A percentile compares a stretch with the other conserved stretches of the same genome.
These are phyloP conservation scores for Athelia psychrophila DNA, from an alignment of 1,284 basidiomycete species.

Conservation along the genomic window DNA sequence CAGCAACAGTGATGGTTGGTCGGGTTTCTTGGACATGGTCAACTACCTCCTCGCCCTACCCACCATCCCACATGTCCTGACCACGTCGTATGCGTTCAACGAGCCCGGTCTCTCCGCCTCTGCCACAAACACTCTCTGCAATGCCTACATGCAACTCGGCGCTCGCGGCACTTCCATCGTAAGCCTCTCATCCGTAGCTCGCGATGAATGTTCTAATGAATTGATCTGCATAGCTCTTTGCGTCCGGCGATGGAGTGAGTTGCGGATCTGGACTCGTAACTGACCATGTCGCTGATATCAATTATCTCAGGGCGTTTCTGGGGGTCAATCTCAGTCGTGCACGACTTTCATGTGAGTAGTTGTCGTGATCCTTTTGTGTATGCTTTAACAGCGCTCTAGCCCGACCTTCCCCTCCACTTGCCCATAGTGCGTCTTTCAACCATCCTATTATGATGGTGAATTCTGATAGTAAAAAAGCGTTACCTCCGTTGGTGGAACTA, in stretches of 20 bases:
- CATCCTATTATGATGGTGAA: not conserved
- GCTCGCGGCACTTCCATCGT: conserved; percentile 35
- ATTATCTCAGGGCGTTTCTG: conserved; percentile 33
- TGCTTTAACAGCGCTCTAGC: too few relatives aligned
- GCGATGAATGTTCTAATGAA: not conserved
- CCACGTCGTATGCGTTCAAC: conserved; percentile 29
- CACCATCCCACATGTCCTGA: conserved; percentile 32
- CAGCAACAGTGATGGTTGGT: conserved; percentile 11
- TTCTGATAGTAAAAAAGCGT: conserved; percentile 16
- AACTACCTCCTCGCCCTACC: conserved; percentile 13
- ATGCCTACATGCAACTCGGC: conserved; percentile 31
- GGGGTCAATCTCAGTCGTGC: conserved; percentile 32
- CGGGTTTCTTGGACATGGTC: conserved; percentile 37
- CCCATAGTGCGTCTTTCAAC: conserved; percentile 15
- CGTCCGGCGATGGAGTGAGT: conserved; percentile 35
- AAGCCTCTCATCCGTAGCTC: not conserved
- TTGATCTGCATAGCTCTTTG: conserved; percentile 22
- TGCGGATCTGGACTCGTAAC: too few relatives aligned
- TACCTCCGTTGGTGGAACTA: conserved; percentile 34
- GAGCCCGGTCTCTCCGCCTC: conserved; percentile 27
- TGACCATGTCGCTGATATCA: too few relatives aligned
- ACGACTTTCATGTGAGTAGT: conserved; percentile 29
- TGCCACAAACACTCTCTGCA: conserved; percentile 33
- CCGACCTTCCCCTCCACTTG: conserved; percentile 46
- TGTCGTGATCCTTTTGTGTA: too few relatives aligned